phyloP scores from a whole-genome alignment of 306 rosid genomes.

The Acacia melanoxylon region DNA sequence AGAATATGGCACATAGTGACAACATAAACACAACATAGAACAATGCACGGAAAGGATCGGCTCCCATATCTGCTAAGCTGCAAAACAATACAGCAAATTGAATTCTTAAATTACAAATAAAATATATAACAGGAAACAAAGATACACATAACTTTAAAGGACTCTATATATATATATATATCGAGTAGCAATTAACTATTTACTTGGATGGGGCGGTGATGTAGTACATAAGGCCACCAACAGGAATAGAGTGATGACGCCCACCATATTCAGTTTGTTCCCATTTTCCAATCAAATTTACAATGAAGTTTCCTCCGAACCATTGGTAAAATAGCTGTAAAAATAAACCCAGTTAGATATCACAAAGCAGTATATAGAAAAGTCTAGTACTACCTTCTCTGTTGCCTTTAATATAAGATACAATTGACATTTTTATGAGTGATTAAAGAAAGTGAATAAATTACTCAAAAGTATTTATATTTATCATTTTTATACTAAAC shows the following conservation, averaged over 20 bases:
- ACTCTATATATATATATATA: not conserved
- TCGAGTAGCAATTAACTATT: not conserved
- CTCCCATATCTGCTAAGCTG: constrained; percentile 95
- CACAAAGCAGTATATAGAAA: constrained; percentile 16
- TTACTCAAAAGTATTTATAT: too few relatives aligned
- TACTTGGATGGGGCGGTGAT: constrained; percentile 92
- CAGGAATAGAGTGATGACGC: constrained; percentile 70
- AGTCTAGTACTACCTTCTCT: too few relatives aligned
- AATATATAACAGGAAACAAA: not conserved
- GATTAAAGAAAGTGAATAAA: too few relatives aligned
- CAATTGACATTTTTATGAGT: too few relatives aligned
- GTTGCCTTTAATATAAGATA: too few relatives aligned
- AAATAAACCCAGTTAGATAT: constrained; percentile 7
- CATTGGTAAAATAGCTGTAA: constrained; percentile 70
- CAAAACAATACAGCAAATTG: not conserved
- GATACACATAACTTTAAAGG: constrained; percentile 32
- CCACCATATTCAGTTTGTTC: constrained; percentile 88
- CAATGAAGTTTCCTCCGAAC: constrained; percentile 78
- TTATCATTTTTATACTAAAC: too few relatives aligned
- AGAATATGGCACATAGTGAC: constrained; percentile 83
- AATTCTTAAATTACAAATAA: not conserved
- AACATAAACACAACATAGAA: constrained; percentile 86
- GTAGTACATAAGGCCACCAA: constrained; percentile 86
- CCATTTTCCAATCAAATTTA: constrained; percentile 86
- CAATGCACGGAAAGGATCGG: constrained; percentile 86